Evolutionary conservation across 768 basidiomycete species (phyloP).

Genomic region (Macrolepiota dolichaula): DNA sequence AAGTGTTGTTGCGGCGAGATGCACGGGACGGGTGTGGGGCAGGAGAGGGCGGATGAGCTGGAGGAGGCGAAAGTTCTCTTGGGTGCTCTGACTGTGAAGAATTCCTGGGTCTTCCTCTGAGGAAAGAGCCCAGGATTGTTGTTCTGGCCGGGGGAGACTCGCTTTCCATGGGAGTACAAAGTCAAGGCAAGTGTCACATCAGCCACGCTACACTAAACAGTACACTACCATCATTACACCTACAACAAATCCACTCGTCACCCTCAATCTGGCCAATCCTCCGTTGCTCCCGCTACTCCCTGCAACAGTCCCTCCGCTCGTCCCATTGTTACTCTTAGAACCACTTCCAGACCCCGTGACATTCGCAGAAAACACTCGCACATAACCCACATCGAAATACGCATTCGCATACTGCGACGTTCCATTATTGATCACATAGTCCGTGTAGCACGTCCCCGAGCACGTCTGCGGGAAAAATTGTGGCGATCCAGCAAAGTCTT

Average conservation of each 20-base stretch:
- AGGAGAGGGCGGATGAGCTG: constrained; percentile 34
- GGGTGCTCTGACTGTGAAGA: constrained; percentile 30
- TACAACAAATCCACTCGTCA: neutral
- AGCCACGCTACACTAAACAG: neutral
- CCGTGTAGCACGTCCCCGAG: constrained; percentile 13
- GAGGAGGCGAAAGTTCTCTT: constrained; percentile 43
- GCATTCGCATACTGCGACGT: constrained; percentile 13
- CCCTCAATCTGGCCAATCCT: neutral
- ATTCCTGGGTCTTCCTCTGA: neutral
- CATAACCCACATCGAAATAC: constrained; percentile 17
- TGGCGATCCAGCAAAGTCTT: constrained; percentile 15
- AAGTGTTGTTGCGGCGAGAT: constrained; percentile 2
- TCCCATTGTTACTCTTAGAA: neutral
- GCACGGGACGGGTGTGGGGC: constrained; percentile 9
- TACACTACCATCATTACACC: neutral
- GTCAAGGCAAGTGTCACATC: constrained; percentile 15
- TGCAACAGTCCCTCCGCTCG: neutral
- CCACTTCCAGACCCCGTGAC: neutral
- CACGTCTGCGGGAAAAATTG: constrained; percentile 16
- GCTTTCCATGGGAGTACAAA: constrained; percentile 23
- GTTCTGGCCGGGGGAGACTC: constrained; percentile 47
- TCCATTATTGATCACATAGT: constrained; percentile 15
- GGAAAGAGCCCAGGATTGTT: constrained; percentile 39
- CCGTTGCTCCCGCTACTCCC: neutral
- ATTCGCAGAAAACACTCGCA: constrained; percentile 9